Conservation (phyloP, 1,284 basidiomycete genomes). For the Mycocalia duriaeana region DNA sequence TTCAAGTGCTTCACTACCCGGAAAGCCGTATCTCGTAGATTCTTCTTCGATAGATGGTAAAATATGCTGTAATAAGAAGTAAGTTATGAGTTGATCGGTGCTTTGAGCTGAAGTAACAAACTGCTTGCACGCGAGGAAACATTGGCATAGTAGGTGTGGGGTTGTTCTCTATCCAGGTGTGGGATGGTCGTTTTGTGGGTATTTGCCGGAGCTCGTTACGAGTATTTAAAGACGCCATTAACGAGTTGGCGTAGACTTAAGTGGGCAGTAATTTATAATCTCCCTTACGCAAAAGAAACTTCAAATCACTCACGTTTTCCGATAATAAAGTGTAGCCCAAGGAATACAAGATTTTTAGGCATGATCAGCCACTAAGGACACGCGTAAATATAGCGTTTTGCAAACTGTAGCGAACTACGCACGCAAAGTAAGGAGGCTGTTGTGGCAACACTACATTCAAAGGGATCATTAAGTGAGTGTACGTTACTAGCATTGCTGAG, state of each 20-base stretch:
- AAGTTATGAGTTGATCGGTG: no score
- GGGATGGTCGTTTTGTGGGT: background rate
- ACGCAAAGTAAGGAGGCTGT: background rate
- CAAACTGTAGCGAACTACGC: background rate
- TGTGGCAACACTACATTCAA: background rate
- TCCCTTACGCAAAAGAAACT: background rate
- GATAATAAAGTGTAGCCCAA: background rate
- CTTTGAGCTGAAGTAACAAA: no score
- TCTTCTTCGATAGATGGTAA: no score
- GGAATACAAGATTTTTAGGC: background rate
- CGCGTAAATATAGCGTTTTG: background rate
- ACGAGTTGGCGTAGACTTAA: background rate
- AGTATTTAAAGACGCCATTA: background rate
- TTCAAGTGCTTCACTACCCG: no score
- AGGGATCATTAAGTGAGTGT: background rate
- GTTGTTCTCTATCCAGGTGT: no score
- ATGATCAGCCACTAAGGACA: background rate
- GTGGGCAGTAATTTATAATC: background rate
- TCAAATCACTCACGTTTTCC: background rate
- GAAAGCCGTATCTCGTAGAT: no score
- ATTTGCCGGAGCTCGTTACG: background rate
- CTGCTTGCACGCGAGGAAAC: no score
- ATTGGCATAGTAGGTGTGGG: no score
- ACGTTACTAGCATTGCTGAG: background rate
- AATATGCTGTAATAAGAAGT: no score